Evolutionary conservation across 768 basidiomycete genomes (phyloP).

Genomic region (Lactarius hengduanensis): DNA sequence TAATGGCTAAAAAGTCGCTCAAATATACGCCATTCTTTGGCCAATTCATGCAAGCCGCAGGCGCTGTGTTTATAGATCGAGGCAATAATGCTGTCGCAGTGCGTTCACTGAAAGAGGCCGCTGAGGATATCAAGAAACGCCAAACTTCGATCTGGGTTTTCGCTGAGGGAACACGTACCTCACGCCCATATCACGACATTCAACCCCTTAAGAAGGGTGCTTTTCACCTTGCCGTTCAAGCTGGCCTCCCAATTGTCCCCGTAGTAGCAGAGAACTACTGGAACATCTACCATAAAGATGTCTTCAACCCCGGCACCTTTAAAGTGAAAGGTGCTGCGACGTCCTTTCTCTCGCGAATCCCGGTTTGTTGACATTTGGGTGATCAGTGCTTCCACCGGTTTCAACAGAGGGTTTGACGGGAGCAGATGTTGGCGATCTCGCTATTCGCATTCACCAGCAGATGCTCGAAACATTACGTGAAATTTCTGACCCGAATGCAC

Average conservation of each 20-base stretch:
- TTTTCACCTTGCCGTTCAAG: constrained; percentile 92
- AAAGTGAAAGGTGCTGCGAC: constrained; percentile 71
- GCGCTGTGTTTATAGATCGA: constrained; percentile 89
- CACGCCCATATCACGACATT: constrained; percentile 60
- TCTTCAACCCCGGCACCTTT: constrained; percentile 73
- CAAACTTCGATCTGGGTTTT: constrained; percentile 89
- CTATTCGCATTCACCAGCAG: constrained; percentile 61
- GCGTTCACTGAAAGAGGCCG: constrained; percentile 72
- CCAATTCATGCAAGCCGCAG: constrained; percentile 85
- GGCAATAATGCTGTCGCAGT: constrained; percentile 75
- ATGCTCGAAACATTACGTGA: constrained; percentile 81
- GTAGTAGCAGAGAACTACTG: constrained; percentile 95
- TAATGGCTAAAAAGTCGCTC: constrained; percentile 92
- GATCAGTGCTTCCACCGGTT: constrained; percentile 85
- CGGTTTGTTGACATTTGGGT: constrained; percentile 16
- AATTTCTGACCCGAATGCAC: constrained; percentile 59
- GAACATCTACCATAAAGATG: constrained; percentile 73
- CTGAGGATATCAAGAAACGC: constrained; percentile 67
- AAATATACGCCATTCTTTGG: constrained; percentile 82
- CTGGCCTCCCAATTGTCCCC: constrained; percentile 87
- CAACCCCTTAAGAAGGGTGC: constrained; percentile 97
- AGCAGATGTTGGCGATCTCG: constrained; percentile 68
- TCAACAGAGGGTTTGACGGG: constrained; percentile 67
- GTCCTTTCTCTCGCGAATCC: not conserved
- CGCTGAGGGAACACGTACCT: constrained; percentile 92